Evolutionary conservation across 352 stramenopile species (phyloP).

Genomic region (Pythium dissimile): DNA sequence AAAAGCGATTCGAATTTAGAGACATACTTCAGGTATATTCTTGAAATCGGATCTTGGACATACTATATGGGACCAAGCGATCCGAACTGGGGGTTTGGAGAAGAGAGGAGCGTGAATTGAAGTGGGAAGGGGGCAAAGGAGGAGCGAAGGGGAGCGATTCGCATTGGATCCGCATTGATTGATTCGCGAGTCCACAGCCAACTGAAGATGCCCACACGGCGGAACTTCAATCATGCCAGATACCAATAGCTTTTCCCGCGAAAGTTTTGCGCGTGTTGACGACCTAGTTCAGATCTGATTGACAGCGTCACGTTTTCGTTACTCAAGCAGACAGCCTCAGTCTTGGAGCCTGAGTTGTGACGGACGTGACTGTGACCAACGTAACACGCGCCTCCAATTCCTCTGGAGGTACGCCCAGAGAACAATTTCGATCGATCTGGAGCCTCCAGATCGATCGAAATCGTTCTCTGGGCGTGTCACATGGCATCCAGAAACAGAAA

Average conservation of each 20-base stretch:
- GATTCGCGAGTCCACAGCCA: neutral
- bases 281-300: too few species aligned
- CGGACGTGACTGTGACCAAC: neutral
- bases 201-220: neutral
- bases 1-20: neutral
- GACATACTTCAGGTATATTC: neutral
- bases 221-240: neutral
- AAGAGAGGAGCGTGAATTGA: constrained; percentile 1
- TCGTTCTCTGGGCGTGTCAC: neutral
- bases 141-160: constrained; percentile 3
- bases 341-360: too few species aligned
- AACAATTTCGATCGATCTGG: too few species aligned
- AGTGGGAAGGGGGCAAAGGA: constrained; percentile 5
- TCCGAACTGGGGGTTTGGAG: neutral
- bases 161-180: constrained; percentile 18
- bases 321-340: too few species aligned
- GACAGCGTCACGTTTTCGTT: too few species aligned
- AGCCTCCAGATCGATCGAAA: too few species aligned
- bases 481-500: constrained; percentile 1
- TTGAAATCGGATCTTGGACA: constrained; percentile 6
- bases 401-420: too few species aligned
- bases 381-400: too few species aligned
- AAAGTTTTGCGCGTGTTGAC: too few species aligned
- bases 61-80: constrained; percentile 7
- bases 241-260: too few species aligned